Evolutionary conservation across 1,284 basidiomycete species (phyloP).

Genomic region (Rhodotorula sp.): DNA sequence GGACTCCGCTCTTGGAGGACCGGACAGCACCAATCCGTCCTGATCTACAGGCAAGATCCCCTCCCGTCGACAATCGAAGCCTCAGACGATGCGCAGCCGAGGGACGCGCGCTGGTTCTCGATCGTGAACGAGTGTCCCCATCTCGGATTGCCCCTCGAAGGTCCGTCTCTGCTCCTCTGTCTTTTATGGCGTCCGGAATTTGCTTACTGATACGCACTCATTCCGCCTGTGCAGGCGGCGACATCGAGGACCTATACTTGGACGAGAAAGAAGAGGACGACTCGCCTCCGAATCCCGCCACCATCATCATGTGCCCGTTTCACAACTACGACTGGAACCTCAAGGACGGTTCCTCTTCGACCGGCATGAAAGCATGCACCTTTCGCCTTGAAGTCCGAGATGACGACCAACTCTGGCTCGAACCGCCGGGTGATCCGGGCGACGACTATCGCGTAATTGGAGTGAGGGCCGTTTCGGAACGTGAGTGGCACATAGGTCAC

Average conservation of each 20-base stretch:
- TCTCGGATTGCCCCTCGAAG: slow-evolving; percentile 29
- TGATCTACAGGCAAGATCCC: slow-evolving; percentile 21
- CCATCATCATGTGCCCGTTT: slow-evolving; percentile 69
- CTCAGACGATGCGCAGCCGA: background rate
- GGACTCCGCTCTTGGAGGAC: slow-evolving; percentile 8
- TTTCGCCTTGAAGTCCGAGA: slow-evolving; percentile 63
- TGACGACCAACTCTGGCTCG: slow-evolving; percentile 63
- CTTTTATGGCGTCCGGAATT: background rate
- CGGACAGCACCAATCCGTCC: slow-evolving; percentile 10
- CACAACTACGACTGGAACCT: slow-evolving; percentile 73
- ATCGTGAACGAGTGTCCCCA: slow-evolving; percentile 34
- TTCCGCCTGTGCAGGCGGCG: slow-evolving; percentile 7
- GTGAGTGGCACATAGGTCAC: slow-evolving; percentile 49
- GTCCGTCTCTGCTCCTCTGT: background rate
- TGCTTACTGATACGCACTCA: background rate
- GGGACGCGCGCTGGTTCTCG: slow-evolving; percentile 1
- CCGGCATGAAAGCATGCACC: slow-evolving; percentile 74
- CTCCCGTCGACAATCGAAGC: background rate
- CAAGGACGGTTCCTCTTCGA: slow-evolving; percentile 68
- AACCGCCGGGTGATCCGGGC: slow-evolving; percentile 58
- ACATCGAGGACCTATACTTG: slow-evolving; percentile 32
- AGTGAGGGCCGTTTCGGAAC: slow-evolving; percentile 76
- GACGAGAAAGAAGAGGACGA: background rate
- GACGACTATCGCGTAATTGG: slow-evolving; percentile 69
- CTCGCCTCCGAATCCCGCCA: background rate